Percentiles rank a stretch among this genome's conserved stretches.
Conservation (phyloP, 1,284 basidiomycete genomes). For the Ganoderma boninense region DNA sequence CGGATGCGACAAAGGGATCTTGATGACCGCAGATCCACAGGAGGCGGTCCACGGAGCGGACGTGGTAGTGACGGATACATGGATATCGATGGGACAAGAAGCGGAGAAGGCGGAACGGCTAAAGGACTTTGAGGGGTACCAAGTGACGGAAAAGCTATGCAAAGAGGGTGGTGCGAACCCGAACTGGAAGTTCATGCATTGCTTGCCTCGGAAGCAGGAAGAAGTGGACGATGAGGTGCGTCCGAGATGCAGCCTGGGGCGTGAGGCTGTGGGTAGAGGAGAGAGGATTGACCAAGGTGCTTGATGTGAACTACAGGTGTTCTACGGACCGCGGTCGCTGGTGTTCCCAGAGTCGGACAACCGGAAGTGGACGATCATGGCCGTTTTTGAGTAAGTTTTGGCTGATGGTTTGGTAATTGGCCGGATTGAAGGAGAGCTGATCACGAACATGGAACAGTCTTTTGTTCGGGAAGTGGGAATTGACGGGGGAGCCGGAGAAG, state of each 20-base stretch:
- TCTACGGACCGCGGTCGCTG: slow-evolving; percentile 79
- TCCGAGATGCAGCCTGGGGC: slow-evolving; percentile 4
- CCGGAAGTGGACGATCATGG: slow-evolving; percentile 95
- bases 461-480: slow-evolving; percentile 60
- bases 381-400: slow-evolving; percentile 79
- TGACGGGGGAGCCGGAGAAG: slow-evolving; percentile 23
- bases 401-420: slow-evolving; percentile 11
- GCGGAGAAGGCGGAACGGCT: slow-evolving; percentile 91
- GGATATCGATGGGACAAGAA: slow-evolving; percentile 99
- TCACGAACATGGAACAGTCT: slow-evolving; percentile 42
- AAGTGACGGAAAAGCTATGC: slow-evolving; percentile 91
- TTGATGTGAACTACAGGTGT: slow-evolving; percentile 56
- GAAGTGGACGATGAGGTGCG: slow-evolving; percentile 94
- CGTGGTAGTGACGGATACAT: slow-evolving; percentile 95
- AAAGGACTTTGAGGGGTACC: slow-evolving; percentile 91
- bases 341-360: slow-evolving; percentile 85
- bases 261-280: neutral
- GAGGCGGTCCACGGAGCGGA: slow-evolving; percentile 93
- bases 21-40: slow-evolving; percentile 81
- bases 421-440: slow-evolving; percentile 16
- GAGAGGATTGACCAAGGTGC: slow-evolving; percentile 17
- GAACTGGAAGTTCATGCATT: slow-evolving; percentile 97
- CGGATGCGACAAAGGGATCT: slow-evolving; percentile 75
- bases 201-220: slow-evolving; percentile 90
- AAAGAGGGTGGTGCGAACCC: slow-evolving; percentile 82